Conservation (phyloP, 208 protist species). For the Leishmania gerbilli region DNA sequence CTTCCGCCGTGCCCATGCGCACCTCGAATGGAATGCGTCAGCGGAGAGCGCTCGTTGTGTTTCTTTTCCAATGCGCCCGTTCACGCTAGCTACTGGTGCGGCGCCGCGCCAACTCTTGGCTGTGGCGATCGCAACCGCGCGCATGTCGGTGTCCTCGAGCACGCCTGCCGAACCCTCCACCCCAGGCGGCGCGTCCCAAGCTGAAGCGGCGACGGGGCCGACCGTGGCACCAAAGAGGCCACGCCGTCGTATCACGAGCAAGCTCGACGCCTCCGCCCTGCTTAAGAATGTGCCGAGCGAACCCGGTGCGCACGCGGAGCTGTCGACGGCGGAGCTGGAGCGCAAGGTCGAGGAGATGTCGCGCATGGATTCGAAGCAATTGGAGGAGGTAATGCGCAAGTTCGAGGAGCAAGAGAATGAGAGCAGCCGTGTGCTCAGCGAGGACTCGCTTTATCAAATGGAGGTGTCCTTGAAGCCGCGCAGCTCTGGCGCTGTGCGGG, state of each 20-base stretch:
- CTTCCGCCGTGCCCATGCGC: not conserved
- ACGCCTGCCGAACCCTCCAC: not conserved
- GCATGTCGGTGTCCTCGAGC: not conserved
- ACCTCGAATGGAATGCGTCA: not conserved
- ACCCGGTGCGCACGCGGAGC: constrained; percentile 80
- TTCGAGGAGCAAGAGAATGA: constrained; percentile 71
- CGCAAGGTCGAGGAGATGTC: constrained; percentile 85
- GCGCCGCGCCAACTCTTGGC: not conserved
- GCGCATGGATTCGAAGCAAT: constrained; percentile 62
- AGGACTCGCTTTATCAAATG: constrained; percentile 92
- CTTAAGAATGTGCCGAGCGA: constrained; percentile 69
- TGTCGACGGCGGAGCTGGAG: constrained; percentile 85
- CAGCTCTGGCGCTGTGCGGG: constrained; percentile 59
- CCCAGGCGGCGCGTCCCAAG: not conserved
- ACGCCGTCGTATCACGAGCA: constrained; percentile 54
- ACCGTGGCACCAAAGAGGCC: constrained; percentile 71
- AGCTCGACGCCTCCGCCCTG: constrained; percentile 61
- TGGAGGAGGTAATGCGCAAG: constrained; percentile 62
- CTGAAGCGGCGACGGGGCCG: constrained; percentile 13
- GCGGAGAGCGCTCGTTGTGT: not conserved
- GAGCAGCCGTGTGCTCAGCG: constrained; percentile 73
- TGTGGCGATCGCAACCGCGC: not conserved
- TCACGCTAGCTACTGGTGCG: not conserved
- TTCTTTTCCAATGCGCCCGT: constrained; percentile 9
- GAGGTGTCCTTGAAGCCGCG: constrained; percentile 84